Percentiles rank a stretch among this genome's conserved stretches.
Evolutionary conservation across 192 early-diverging fungal genomes (phyloP).

Genomic region (Backusella psychrophila): DNA sequence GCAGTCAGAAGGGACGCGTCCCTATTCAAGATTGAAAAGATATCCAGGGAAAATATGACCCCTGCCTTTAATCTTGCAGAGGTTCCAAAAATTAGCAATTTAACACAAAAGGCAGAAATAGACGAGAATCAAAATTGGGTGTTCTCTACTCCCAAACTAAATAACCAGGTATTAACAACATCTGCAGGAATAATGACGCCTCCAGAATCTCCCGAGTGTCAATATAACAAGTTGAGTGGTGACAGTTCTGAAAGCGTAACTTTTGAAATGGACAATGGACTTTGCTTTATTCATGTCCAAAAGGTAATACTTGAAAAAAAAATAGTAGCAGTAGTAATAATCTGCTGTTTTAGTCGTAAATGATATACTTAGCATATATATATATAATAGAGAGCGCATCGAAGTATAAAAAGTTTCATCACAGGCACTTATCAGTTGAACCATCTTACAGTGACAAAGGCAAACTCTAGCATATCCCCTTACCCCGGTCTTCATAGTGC

Average conservation of each 20-base stretch:
- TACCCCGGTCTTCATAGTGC: not conserved
- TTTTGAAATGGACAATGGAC: not conserved
- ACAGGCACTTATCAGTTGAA: constrained; percentile 3
- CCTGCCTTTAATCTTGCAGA: constrained; percentile 9
- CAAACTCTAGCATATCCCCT: not conserved
- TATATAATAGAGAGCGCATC: constrained; percentile 1
- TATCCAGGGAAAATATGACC: not conserved
- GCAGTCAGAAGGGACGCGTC: constrained; percentile 14
- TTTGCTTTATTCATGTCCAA: constrained; percentile 1
- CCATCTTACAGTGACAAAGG: not conserved
- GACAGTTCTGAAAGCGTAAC: not conserved
- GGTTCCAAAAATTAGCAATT: constrained; percentile 1
- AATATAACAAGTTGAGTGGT: not conserved
- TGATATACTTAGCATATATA: not conserved
- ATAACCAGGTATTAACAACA: not conserved
- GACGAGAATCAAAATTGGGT: not conserved
- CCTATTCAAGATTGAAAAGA: constrained; percentile 11
- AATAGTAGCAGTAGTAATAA: not conserved
- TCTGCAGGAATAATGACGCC: not conserved
- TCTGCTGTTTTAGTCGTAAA: not conserved
- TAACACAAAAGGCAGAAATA: constrained; percentile 6
- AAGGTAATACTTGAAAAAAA: not conserved
- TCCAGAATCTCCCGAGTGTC: not conserved
- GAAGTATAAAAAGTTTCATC: not conserved
- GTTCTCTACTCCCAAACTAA: not conserved